phyloP scores from a whole-genome alignment of 306 rosid genomes.

The Casuarina cunninghamiana region DNA sequence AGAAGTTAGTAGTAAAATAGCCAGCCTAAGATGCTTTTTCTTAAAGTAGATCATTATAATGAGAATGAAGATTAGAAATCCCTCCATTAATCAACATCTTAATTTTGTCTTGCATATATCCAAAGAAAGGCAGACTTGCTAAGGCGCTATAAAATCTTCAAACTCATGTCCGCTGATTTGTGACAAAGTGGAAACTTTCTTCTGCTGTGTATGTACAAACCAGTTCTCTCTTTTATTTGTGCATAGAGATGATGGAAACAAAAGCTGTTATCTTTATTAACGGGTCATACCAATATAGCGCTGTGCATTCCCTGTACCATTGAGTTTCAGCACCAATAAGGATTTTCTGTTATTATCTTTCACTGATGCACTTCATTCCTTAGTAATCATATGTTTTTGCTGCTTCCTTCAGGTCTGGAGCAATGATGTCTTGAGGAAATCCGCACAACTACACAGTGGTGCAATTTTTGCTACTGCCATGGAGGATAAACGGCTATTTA shows the following conservation, averaged over 20 bases:
- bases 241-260: neutral
- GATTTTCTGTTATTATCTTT: neutral
- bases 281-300: neutral
- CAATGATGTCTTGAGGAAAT: constrained; percentile 60
- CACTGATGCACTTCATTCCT: constrained; percentile 12
- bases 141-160: neutral
- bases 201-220: neutral
- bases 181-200: neutral
- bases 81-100: constrained; percentile 4
- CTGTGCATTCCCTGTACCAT: neutral
- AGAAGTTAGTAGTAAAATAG: neutral
- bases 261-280: neutral
- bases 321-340: neutral
- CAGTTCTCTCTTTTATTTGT: no score
- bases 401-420: constrained; percentile 72
- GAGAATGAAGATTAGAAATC: neutral
- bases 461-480: constrained; percentile 62
- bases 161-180: neutral
- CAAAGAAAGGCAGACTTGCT: neutral
- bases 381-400: constrained; percentile 19
- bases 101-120: neutral
- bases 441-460: constrained; percentile 62
- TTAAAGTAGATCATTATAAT: neutral
- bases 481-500: constrained; percentile 69
- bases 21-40: neutral